Evolutionary conservation across 176 grass and related monocot genomes (phyloP).

Genomic region (Triticum monococcum): DNA sequence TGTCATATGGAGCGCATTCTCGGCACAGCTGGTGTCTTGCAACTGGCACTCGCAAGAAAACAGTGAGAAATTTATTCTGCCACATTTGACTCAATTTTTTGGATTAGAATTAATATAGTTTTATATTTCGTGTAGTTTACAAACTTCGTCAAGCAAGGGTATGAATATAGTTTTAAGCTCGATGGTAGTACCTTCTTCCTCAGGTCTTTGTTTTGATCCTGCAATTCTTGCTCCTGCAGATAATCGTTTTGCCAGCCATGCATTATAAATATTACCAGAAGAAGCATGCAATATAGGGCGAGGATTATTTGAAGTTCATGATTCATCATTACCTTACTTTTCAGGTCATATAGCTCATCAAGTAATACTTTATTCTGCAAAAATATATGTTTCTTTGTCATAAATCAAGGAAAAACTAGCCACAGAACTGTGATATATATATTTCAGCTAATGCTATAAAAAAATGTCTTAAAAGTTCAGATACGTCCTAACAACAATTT

Average conservation of each 20-base stretch:
- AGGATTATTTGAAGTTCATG: neutral
- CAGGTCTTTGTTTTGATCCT: slow-evolving; percentile 66
- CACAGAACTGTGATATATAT: neutral
- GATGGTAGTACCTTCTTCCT: slow-evolving; percentile 61
- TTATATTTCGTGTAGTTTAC: neutral
- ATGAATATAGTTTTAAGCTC: neutral
- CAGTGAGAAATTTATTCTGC: neutral
- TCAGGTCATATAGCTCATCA: slow-evolving; percentile 79
- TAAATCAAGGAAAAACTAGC: neutral
- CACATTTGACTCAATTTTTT: neutral
- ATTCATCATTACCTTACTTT: slow-evolving; percentile 63
- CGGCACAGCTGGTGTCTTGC: slow-evolving; percentile 24
- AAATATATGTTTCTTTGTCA: neutral
- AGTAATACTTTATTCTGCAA: slow-evolving; percentile 67
- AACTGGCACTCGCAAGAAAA: slow-evolving; percentile 34
- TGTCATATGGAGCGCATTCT: slow-evolving; percentile 32
- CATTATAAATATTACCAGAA: neutral
- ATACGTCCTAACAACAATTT: neutral
- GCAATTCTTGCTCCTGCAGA: slow-evolving; percentile 67
- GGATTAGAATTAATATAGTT: neutral
- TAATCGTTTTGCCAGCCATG: neutral
- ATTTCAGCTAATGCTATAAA: neutral
- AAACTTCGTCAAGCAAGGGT: neutral
- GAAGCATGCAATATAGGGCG: neutral
- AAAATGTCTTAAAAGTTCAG: neutral